Percentiles rank a stretch among this genome's conserved stretches.
Evolutionary conservation across 2,329 filamentous ascomycete genomes (phyloP).

Genomic region (Phoma sp.): DNA sequence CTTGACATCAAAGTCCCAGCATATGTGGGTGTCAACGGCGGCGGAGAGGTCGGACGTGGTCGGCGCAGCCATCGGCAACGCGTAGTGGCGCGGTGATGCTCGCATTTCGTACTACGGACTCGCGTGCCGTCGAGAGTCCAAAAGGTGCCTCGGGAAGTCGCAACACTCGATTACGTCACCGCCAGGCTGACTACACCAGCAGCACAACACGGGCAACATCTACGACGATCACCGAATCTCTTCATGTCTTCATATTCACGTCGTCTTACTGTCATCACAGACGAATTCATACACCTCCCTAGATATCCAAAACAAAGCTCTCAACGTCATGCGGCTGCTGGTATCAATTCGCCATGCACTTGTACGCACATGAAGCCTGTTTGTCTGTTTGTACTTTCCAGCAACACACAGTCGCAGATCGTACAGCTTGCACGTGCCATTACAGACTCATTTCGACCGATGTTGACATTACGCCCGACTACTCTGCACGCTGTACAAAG

Average conservation of each 20-base stretch:
- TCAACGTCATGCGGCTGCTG: background rate
- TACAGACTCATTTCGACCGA: background rate
- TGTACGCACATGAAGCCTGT: background rate
- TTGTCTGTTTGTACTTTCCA: background rate
- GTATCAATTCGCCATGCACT: background rate
- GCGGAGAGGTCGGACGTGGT: background rate
- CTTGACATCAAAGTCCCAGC: constrained; percentile 17
- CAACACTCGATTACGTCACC: constrained; percentile 11
- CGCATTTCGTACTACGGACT: constrained; percentile 7
- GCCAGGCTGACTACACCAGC: constrained; percentile 1
- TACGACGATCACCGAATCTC: constrained; percentile 5
- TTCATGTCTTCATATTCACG: background rate
- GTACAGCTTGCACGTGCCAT: background rate
- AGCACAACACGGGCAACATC: background rate
- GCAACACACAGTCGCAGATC: background rate
- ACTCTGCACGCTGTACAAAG: background rate
- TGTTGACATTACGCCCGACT: background rate
- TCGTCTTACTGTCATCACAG: background rate
- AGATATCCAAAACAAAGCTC: background rate
- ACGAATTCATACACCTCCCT: background rate
- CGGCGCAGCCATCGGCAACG: constrained; percentile 12
- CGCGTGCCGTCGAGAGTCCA: constrained; percentile 5
- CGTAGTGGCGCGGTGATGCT: constrained; percentile 9
- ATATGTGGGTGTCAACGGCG: background rate
- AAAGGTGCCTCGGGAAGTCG: constrained; percentile 9